A percentile compares a stretch with the other conserved stretches of the same genome.
Evolutionary conservation across 768 basidiomycete genomes (phyloP).

Genomic region (Russula earlei): DNA sequence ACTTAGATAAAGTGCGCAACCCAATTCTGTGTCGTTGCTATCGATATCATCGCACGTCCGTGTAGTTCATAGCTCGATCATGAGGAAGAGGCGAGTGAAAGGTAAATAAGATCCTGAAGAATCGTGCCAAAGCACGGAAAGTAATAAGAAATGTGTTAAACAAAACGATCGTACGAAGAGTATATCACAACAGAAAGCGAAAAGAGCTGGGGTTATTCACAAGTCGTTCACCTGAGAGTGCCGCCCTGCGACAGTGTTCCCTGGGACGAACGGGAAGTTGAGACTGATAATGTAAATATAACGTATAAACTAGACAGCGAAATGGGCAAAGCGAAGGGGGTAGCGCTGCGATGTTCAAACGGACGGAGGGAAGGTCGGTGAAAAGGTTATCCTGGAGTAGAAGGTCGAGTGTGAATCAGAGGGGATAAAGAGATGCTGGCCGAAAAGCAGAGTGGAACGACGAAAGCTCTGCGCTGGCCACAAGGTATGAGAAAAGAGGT

Average conservation of each 20-base stretch:
- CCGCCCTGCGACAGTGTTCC: conserved; percentile 6
- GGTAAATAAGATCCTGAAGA: not conserved
- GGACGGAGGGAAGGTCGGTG: not conserved
- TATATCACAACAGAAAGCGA: not conserved
- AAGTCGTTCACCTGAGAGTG: not conserved
- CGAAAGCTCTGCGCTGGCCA: not conserved
- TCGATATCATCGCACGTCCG: not conserved
- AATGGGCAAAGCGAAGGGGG: not conserved
- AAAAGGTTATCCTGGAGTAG: conserved; percentile 5
- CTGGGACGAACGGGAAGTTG: not conserved
- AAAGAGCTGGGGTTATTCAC: not conserved
- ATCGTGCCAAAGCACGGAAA: conserved; percentile 10
- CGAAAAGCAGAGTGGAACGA: not conserved
- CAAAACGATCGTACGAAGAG: not conserved
- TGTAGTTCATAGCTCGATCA: not conserved
- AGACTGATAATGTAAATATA: not conserved
- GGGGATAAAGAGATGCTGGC: not conserved
- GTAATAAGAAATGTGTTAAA: conserved; percentile 5
- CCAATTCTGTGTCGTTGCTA: not conserved
- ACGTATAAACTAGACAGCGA: not conserved
- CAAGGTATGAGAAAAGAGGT: not conserved
- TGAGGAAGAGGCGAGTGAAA: not conserved
- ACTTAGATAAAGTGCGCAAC: not conserved
- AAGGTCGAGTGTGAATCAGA: not conserved
- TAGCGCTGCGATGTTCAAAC: conserved; percentile 11